Conservation (phyloP, 2,329 filamentous ascomycete species). For the Aspergillus sp. region DNA sequence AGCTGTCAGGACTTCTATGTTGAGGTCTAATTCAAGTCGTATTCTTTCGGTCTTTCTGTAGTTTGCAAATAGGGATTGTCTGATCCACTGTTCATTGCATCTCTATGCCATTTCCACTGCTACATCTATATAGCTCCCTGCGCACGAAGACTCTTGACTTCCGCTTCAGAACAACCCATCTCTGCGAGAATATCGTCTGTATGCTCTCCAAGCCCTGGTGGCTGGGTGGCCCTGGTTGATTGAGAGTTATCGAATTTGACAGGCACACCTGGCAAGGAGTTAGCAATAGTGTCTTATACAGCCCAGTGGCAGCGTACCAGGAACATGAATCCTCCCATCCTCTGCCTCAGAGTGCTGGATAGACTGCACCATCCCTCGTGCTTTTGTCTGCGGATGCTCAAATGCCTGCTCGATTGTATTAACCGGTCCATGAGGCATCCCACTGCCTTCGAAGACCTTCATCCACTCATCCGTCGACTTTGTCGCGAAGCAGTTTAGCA, state of each 20-base stretch:
- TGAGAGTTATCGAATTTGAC: conserved; percentile 36
- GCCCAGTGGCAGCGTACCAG: conserved; percentile 19
- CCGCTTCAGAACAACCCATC: conserved; percentile 17
- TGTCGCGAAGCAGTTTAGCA: conserved; percentile 34
- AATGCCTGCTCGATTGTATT: conserved; percentile 49
- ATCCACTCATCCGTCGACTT: conserved; percentile 46
- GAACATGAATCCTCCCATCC: conserved; percentile 25
- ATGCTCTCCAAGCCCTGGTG: conserved; percentile 33
- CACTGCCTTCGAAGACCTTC: conserved; percentile 40
- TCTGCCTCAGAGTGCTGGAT: conserved; percentile 18
- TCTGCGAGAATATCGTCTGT: conserved; percentile 26
- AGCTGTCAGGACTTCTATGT: background rate
- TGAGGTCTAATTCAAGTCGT: background rate
- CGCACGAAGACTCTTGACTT: background rate
- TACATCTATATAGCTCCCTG: background rate
- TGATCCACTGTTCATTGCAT: background rate
- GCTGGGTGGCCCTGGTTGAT: conserved; percentile 14
- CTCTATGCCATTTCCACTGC: no score
- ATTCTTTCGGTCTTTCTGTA: no score
- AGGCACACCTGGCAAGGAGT: conserved; percentile 12
- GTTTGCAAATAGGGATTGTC: background rate
- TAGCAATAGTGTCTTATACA: background rate
- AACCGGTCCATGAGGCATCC: conserved; percentile 48
- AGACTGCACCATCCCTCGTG: conserved; percentile 39
- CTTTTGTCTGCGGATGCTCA: conserved; percentile 44